Evolutionary conservation across 768 basidiomycete genomes (phyloP), one percentile per base, ranked within the genome.

Genomic region (Xerocomus spinulosus): DNA sequence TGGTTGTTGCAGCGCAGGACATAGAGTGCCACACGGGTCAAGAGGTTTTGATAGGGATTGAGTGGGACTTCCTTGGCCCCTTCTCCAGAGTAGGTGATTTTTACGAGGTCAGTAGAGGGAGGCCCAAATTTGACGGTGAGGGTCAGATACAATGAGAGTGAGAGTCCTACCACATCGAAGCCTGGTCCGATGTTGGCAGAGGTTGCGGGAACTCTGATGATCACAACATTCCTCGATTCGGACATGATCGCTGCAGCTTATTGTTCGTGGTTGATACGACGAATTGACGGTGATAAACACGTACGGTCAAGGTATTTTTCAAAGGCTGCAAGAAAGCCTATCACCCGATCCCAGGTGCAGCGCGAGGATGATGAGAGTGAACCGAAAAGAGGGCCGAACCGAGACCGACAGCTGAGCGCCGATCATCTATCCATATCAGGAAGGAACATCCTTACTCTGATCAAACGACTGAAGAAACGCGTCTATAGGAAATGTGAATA

Each of bases 151-250:
- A 96, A 80, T 1, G 91, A 92, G 20, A 98, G 82, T 0, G 95
- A 94, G 53, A 99, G 85, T n/a, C 96, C 96, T 55, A 97, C 92
- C 53, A 98, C 96, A 67, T 99, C 96, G 69, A 99, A 99, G 21
- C 95, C 95, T 33, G 95, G 95, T 3, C 95, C 95, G 62, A 99
- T 93, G 73, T 99, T 99, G 55, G 95, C 95, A 53, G 94, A 93
- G 2, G 95, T 97, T n/a, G 92, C 92, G 9, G 95, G 95, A 44
- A 98, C 87, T 53, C 76, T 80, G 68, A 99, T 91, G 30, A 73
- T 76, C 69, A 92, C 79, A 10, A 58, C 42, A n/a, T 34, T 46
- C 42, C 56, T 54, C 51, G 44, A 21, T 34, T 38, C 35, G 23
- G 58, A 38, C 67, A 68, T 67, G 51, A 36, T 49, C 20, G 36